A percentile compares a stretch with the other conserved stretches of the same genome.
phyloP scores from a whole-genome alignment of 2,329 filamentous ascomycete species.

The Amylocarpus encephaloides region DNA sequence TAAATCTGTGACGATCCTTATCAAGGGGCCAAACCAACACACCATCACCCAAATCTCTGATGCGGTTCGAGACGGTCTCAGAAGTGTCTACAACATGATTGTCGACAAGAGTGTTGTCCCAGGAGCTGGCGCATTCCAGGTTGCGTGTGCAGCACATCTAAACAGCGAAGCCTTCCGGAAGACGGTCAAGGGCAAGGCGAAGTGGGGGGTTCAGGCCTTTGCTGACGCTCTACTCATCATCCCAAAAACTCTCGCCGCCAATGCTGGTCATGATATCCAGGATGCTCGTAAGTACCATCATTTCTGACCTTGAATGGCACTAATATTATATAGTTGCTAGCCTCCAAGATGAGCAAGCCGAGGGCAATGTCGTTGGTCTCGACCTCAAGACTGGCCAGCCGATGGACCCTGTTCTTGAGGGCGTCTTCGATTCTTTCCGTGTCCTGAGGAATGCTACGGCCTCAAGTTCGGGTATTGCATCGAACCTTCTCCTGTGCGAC shows the following conservation, averaged over 20 bases:
- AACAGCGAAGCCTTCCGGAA: constrained; percentile 81
- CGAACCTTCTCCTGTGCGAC: constrained; percentile 90
- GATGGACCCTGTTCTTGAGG: constrained; percentile 90
- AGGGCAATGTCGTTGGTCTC: constrained; percentile 81
- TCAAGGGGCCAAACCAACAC: constrained; percentile 96
- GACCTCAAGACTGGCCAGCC: constrained; percentile 82
- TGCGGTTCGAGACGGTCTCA: constrained; percentile 87
- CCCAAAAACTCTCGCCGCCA: constrained; percentile 93
- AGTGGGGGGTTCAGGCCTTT: constrained; percentile 92
- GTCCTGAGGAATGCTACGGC: constrained; percentile 91
- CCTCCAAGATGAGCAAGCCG: constrained; percentile 76
- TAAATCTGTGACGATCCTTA: constrained; percentile 94
- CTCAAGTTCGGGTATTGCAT: constrained; percentile 89
- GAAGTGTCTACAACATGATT: constrained; percentile 99
- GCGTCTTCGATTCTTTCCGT: constrained; percentile 93
- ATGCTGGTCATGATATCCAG: constrained; percentile 94
- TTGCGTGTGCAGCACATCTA: constrained; percentile 82
- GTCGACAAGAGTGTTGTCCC: constrained; percentile 96
- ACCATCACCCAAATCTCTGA: constrained; percentile 97
- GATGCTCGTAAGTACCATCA: constrained; percentile 67
- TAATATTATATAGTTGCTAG: constrained; percentile 57
- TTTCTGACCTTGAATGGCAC: constrained; percentile 5
- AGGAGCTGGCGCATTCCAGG: constrained; percentile 90
- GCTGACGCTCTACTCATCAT: constrained; percentile 92
- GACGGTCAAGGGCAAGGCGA: constrained; percentile 94